Base-by-base conservation (phyloP, 129 eudicot genomes). In the Centrapalus pauciflorus region DNA sequence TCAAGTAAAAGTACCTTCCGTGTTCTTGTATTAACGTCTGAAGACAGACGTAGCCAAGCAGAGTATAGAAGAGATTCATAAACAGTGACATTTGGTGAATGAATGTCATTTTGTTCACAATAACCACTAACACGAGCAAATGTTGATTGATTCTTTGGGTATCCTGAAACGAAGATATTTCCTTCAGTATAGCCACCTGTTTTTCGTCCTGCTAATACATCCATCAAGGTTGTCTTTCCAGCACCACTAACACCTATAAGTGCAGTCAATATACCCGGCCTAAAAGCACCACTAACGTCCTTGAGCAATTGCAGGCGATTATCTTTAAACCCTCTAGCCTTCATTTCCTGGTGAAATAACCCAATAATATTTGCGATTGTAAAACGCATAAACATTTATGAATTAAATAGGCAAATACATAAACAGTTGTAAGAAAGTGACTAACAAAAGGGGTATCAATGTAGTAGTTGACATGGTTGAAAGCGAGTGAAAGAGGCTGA, bases 221-320 rank as follows among this genome's bases (percentile, higher is more conserved):
- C 96, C 30, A 88, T 83, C 57, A 88, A 84, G 30, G 96, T 88
- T 51, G 96, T 88, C 72, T 88, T 88, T 26, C 96, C 96, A 59
- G 96, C 96, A 62, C 96, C 96, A 74, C 85, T 85, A 24, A 83
- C 87, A 29, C 93, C 96, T 84, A 88, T 76, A 32, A 88, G 64
- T 43, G 96, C 96, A n/a, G 93, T 85, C 64, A 85, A 84, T 70
- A 88, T 77, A 38, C 93, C 96, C 4, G 96, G 90, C n/a, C 81
- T 68, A 51, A 88, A 83, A 20, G 87, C 73, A 67, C 96, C 92
- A 13, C 87, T 88, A 6, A 85, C 82, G 62, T 80, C 89, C 56
- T 23, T 56, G 51, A 88, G 96, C 72, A 88, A 84, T 62, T 81
- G 85, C 23, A 88, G 69, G 5, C 64, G 82, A 49, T 63, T 80